phyloP scores from a whole-genome alignment of 2,329 filamentous ascomycete genomes.

The Aspergillus texensis region DNA sequence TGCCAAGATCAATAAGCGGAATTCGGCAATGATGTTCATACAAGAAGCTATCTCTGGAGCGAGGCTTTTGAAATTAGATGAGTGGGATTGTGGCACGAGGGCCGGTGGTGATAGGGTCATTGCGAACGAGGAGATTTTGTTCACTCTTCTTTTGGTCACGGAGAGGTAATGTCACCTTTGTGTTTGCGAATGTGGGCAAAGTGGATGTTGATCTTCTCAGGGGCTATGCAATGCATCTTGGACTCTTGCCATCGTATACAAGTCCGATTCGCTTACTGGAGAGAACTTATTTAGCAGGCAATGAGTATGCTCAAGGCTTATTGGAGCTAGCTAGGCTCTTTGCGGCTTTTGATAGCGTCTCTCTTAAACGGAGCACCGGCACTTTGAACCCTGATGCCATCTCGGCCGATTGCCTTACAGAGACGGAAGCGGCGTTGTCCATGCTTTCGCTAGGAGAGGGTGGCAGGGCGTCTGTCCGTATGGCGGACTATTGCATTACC shows the following conservation, averaged over 20 bases:
- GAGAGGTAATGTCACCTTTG: constrained; percentile 26
- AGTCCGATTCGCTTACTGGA: constrained; percentile 14
- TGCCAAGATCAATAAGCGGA: constrained; percentile 33
- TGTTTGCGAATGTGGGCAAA: not conserved
- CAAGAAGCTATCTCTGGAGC: constrained; percentile 32
- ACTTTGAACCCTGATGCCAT: not conserved
- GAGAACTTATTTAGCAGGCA: constrained; percentile 2
- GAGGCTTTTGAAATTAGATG: constrained; percentile 26
- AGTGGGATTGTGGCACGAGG: not conserved
- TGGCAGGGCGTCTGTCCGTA: constrained; percentile 21
- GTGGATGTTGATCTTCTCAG: constrained; percentile 15
- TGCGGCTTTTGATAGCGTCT: constrained; percentile 28
- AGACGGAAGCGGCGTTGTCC: constrained; percentile 26
- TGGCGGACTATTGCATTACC: constrained; percentile 34
- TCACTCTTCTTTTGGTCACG: constrained; percentile 33
- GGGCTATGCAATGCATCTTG: constrained; percentile 35
- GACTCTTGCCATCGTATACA: constrained; percentile 29
- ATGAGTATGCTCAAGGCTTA: constrained; percentile 28
- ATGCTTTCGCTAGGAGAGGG: constrained; percentile 17
- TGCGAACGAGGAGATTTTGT: constrained; percentile 29
- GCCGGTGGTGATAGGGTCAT: constrained; percentile 18
- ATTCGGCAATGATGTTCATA: constrained; percentile 33
- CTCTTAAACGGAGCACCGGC: constrained; percentile 4
- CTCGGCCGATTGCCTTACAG: constrained; percentile 15
- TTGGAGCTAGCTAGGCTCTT: constrained; percentile 30